Percentiles rank a stretch among this genome's conserved stretches.
Evolutionary conservation across 1,139 yeast genomes (phyloP).

Genomic region (Yamadazyma diospyri): DNA sequence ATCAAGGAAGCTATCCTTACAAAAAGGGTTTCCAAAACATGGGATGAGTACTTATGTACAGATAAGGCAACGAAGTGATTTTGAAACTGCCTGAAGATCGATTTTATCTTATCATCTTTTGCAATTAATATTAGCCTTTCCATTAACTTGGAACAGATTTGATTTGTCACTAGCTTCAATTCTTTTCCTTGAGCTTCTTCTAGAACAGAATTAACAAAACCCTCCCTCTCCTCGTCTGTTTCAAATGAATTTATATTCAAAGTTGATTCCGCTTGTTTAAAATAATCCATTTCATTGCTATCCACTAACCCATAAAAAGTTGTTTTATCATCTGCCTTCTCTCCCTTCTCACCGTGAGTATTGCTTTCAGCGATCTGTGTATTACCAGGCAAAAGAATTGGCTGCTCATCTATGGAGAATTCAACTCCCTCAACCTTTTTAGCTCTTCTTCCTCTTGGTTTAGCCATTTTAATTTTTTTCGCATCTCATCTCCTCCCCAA

Average conservation of each 20-base stretch:
- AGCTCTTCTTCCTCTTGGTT: slow-evolving; percentile 69
- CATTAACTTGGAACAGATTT: slow-evolving; percentile 87
- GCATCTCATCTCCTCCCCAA: slow-evolving; percentile 8
- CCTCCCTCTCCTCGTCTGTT: slow-evolving; percentile 64
- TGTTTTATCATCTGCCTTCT: slow-evolving; percentile 12
- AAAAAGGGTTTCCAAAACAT: slow-evolving; percentile 83
- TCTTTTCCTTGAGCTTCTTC: slow-evolving; percentile 91
- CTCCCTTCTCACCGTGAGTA: slow-evolving; percentile 8
- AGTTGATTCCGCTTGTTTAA: slow-evolving; percentile 88
- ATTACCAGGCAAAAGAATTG: slow-evolving; percentile 4
- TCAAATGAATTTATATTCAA: slow-evolving; percentile 79
- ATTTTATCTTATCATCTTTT: slow-evolving; percentile 59
- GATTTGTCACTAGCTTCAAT: slow-evolving; percentile 87
- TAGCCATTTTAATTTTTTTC: slow-evolving; percentile 17
- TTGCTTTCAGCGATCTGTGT: slow-evolving; percentile 1
- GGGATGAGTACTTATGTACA: slow-evolving; percentile 89
- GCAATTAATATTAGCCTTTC: slow-evolving; percentile 79
- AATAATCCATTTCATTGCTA: slow-evolving; percentile 79
- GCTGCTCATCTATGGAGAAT: slow-evolving; percentile 14
- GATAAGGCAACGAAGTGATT: slow-evolving; percentile 75
- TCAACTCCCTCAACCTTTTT: slow-evolving; percentile 17
- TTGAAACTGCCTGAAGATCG: slow-evolving; percentile 60
- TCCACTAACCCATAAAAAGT: slow-evolving; percentile 84
- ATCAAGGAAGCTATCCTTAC: slow-evolving; percentile 73
- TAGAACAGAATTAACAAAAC: slow-evolving; percentile 71